Conservation (phyloP, 2,329 filamentous ascomycete genomes). For the Tympanopsis confertula region DNA sequence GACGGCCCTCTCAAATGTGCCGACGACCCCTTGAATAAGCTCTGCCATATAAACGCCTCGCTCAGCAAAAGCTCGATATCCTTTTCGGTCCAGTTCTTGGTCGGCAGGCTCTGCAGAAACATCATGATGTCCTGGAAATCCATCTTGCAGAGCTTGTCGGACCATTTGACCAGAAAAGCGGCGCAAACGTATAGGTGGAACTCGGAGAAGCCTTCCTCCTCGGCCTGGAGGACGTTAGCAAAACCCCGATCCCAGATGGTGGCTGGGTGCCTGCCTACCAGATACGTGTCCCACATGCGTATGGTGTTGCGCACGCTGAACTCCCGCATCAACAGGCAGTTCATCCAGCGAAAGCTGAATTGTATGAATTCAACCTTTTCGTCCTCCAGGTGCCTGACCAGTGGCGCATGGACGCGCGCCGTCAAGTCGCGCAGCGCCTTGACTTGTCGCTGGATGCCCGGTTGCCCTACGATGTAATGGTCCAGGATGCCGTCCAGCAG, state of each 20-base stretch:
- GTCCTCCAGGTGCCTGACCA: conserved; percentile 79
- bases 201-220: conserved; percentile 95
- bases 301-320: conserved; percentile 94
- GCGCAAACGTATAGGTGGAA: conserved; percentile 98
- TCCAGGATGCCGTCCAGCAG: conserved; percentile 95
- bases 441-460: conserved; percentile 91
- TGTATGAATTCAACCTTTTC: conserved; percentile 97
- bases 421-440: conserved; percentile 80
- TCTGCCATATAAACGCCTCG: conserved; percentile 98
- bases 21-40: conserved; percentile 83
- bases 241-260: conserved; percentile 2
- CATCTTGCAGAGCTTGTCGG: conserved; percentile 86
- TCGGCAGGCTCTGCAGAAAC: conserved; percentile 91
- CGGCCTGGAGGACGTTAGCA: conserved; percentile 47
- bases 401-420: conserved; percentile 69
- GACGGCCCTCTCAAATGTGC: conserved; percentile 64
- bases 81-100: conserved; percentile 90
- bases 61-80: conserved; percentile 91
- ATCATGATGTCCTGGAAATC: conserved; percentile 99
- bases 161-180: conserved; percentile 97
- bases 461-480: conserved; percentile 96
- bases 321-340: conserved; percentile 94
- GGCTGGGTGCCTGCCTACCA: conserved; percentile 45
- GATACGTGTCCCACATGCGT: conserved; percentile 98
- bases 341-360: conserved; percentile 99